Percentiles rank a stretch among this genome's conserved stretches.
Conservation (phyloP, 164 flowering plant genomes). For the Berberis vulgaris region DNA sequence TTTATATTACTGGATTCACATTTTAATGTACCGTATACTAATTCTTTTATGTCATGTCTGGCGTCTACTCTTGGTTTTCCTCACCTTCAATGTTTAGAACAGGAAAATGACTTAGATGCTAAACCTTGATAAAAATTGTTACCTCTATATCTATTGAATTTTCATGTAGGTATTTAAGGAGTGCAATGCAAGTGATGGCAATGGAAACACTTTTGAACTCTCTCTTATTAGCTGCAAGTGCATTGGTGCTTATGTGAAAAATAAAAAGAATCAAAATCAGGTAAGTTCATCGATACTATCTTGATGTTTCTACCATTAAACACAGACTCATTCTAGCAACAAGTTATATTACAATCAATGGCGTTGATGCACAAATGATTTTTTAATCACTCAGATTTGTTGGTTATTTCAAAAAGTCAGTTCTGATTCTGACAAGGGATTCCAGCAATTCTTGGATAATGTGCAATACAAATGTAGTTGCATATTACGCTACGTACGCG, state of each 20-base stretch:
- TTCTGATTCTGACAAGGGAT: slow-evolving; percentile 64
- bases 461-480: slow-evolving; percentile 78
- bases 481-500: slow-evolving; percentile 89
- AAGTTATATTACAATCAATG: not conserved
- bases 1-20: no score
- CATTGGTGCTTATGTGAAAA: slow-evolving; percentile 85
- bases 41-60: no score
- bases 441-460: slow-evolving; percentile 83
- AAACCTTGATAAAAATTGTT: no score
- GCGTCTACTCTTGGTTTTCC: no score
- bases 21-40: no score
- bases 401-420: slow-evolving; percentile 85
- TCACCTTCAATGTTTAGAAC: no score
- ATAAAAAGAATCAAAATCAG: slow-evolving; percentile 95
- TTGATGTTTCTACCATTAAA: not conserved
- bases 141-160: not conserved
- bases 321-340: not conserved
- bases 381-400: slow-evolving; percentile 61
- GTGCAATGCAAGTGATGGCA: slow-evolving; percentile 35
- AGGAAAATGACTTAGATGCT: no score
- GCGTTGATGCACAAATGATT: not conserved
- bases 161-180: slow-evolving; percentile 72
- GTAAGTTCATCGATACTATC: slow-evolving; percentile 15
- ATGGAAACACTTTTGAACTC: slow-evolving; percentile 73
- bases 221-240: slow-evolving; percentile 75